Conservation (phyloP, 1,284 basidiomycete genomes). For the Sphaerobolus stellatus region DNA sequence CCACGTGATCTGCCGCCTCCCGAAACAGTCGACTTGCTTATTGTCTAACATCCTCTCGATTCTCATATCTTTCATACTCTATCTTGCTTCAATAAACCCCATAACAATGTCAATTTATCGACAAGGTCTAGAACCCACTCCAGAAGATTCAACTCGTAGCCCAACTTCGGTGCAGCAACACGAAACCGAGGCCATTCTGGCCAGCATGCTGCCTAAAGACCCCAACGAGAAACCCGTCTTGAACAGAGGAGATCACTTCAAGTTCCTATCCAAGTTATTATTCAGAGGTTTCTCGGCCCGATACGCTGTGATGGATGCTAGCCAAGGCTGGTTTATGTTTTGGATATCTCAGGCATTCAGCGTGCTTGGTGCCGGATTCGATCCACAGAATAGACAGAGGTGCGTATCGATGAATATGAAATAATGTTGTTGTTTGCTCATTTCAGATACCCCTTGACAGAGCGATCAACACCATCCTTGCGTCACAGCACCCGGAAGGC, state of each 20-base stretch:
- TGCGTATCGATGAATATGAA: conserved; percentile 34
- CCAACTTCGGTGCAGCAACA: conserved; percentile 63
- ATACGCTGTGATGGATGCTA: conserved; percentile 86
- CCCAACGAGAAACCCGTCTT: conserved; percentile 35
- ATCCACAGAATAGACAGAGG: conserved; percentile 72
- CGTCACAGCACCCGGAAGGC: conserved; percentile 77
- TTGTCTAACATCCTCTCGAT: no score
- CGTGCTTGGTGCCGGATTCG: conserved; percentile 73
- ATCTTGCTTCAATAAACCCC: no score
- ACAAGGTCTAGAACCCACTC: no score
- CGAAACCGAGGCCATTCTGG: conserved; percentile 66
- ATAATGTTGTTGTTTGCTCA: not conserved
- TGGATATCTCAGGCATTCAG: conserved; percentile 87
- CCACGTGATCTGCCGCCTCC: no score
- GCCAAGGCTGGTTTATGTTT: conserved; percentile 89
- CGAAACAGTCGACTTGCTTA: no score
- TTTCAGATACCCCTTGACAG: conserved; percentile 44
- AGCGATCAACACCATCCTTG: conserved; percentile 73
- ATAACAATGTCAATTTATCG: no score
- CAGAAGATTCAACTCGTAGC: conserved; percentile 59
- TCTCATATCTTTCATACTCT: no score
- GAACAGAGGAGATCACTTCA: conserved; percentile 61
- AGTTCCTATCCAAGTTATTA: conserved; percentile 67
- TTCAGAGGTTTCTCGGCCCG: conserved; percentile 73
- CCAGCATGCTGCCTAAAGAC: conserved; percentile 41